Percentiles rank a stretch among this genome's conserved stretches.
Evolutionary conservation across 352 stramenopile species (phyloP).

Genomic region (Phytophthora sansomeana): DNA sequence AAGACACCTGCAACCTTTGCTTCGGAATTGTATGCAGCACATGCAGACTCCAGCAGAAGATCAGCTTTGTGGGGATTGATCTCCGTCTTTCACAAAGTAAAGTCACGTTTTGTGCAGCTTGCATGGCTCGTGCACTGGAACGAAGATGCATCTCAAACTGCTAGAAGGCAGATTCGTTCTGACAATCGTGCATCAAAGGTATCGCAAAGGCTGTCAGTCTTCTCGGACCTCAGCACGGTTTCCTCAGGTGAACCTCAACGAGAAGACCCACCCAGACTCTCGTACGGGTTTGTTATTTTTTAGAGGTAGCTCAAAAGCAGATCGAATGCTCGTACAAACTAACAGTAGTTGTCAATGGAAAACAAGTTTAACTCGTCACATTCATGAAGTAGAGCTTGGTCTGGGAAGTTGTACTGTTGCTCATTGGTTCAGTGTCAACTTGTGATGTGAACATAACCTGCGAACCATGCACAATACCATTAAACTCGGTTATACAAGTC

Average conservation of each 20-base stretch:
- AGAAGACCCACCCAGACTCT: conserved; percentile 13
- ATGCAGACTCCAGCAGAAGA: conserved; percentile 30
- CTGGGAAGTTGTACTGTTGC: too few relatives aligned
- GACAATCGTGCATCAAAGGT: conserved; percentile 12
- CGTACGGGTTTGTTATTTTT: conserved; percentile 35
- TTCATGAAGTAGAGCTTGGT: neutral
- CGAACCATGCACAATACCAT: too few relatives aligned
- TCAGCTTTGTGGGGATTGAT: conserved; percentile 30
- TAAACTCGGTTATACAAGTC: too few relatives aligned
- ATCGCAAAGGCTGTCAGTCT: conserved; percentile 10
- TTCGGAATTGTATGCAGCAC: conserved; percentile 25
- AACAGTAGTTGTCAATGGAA: neutral
- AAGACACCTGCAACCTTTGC: conserved; percentile 27
- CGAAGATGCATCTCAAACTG: conserved; percentile 5
- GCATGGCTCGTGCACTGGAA: conserved; percentile 25
- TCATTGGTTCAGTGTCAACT: too few relatives aligned
- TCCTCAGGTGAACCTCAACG: conserved; percentile 1
- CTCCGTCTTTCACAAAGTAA: conserved; percentile 27
- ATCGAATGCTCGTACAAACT: neutral
- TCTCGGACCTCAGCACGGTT: conserved; percentile 28
- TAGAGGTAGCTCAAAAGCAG: conserved; percentile 5
- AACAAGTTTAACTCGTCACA: neutral
- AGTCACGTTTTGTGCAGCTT: conserved; percentile 38
- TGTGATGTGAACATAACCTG: too few relatives aligned
- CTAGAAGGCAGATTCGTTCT: conserved; percentile 21